Conservation (phyloP, 106 monocot genomes). For the Platanthera zijinensis region DNA sequence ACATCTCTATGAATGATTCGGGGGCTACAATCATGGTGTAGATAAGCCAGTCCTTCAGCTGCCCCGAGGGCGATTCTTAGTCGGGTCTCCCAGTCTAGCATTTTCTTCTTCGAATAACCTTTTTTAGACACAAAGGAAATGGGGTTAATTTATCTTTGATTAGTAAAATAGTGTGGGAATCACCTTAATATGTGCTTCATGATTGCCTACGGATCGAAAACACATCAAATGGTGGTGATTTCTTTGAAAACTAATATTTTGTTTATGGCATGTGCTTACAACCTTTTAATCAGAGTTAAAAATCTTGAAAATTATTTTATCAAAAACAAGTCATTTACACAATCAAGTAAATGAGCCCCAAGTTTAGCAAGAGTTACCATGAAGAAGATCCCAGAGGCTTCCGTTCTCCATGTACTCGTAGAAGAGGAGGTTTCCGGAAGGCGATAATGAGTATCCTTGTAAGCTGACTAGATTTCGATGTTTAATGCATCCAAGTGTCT, state of each 20-base stretch:
- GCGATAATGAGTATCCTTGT: conserved; percentile 89
- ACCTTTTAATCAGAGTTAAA: too few relatives aligned
- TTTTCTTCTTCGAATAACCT: conserved; percentile 79
- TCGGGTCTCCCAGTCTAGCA: conserved; percentile 67
- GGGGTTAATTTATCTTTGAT: neutral
- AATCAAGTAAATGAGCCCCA: neutral
- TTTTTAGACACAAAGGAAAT: neutral
- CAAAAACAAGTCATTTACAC: neutral
- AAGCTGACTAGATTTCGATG: conserved; percentile 87
- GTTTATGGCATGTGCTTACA: too few relatives aligned
- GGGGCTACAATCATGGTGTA: conserved; percentile 92
- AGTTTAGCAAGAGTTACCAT: conserved; percentile 34
- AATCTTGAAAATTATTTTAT: neutral
- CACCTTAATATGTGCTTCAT: neutral
- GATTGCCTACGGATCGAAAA: neutral
- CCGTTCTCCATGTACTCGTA: conserved; percentile 99
- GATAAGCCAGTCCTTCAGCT: conserved; percentile 82
- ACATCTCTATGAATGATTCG: conserved; percentile 93
- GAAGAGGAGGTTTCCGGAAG: conserved; percentile 77
- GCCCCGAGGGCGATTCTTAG: conserved; percentile 76
- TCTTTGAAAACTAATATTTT: too few relatives aligned
- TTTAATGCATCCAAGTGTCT: conserved; percentile 92
- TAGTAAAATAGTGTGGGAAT: neutral
- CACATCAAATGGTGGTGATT: too few relatives aligned
- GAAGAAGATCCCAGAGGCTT: conserved; percentile 95